Conservation (phyloP, 1,284 basidiomycete species). For the Sanghuangporus sanghuang region DNA sequence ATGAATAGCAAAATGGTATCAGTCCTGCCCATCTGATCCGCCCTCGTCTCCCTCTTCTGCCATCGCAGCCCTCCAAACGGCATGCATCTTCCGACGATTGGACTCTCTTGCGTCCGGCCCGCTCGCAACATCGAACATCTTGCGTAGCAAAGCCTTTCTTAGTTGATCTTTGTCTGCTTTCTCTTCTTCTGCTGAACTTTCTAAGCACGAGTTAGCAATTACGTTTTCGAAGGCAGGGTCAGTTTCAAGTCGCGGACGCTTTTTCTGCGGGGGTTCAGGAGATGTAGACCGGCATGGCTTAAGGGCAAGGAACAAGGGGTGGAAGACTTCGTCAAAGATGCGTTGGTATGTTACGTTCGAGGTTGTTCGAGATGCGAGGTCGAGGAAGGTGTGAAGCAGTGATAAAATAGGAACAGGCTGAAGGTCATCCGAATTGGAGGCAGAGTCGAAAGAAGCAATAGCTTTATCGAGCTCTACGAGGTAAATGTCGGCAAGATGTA, state of each 20-base stretch:
- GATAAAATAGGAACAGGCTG: constrained; percentile 50
- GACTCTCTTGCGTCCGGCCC: constrained; percentile 67
- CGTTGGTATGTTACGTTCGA: constrained; percentile 63
- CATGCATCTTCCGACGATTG: constrained; percentile 80
- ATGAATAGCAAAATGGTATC: not conserved
- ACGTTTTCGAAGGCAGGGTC: constrained; percentile 36
- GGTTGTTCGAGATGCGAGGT: constrained; percentile 60
- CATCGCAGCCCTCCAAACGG: constrained; percentile 61
- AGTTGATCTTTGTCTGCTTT: constrained; percentile 35
- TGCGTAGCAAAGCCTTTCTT: constrained; percentile 54
- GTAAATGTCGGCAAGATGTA: constrained; percentile 89
- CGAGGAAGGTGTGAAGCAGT: constrained; percentile 65
- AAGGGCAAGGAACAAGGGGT: constrained; percentile 56
- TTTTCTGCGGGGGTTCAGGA: constrained; percentile 26
- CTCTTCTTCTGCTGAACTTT: constrained; percentile 35
- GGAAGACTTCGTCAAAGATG: constrained; percentile 58
- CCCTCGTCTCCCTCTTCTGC: constrained; percentile 35
- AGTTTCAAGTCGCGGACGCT: constrained; percentile 34
- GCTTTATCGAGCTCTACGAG: constrained; percentile 87
- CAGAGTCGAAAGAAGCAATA: constrained; percentile 23
- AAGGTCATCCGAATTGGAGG: not conserved
- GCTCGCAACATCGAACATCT: constrained; percentile 74
- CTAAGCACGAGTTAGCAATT: constrained; percentile 44
- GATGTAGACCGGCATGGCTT: constrained; percentile 14
- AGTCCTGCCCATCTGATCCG: not conserved